These are phyloP conservation scores for Chiua sp. DNA, from an alignment of 1,284 basidiomycete species.

Conservation along the genomic window DNA sequence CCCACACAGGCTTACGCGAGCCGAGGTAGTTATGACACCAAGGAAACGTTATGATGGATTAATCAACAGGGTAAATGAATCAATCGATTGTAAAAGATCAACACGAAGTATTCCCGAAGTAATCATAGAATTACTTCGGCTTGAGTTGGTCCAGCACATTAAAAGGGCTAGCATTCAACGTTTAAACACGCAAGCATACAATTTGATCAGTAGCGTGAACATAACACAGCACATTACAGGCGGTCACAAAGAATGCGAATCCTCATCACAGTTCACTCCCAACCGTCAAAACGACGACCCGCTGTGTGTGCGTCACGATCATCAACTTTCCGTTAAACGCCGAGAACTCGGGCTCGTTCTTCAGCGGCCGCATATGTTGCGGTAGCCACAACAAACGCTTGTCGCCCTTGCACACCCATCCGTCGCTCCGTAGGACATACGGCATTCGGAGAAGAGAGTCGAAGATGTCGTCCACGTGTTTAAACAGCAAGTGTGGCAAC, in stretches of 20 bases:
- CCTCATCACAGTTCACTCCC: not conserved
- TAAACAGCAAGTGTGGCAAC: conserved; percentile 7
- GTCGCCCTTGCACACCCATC: conserved; percentile 15
- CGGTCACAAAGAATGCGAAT: not conserved
- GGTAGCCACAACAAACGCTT: conserved; percentile 19
- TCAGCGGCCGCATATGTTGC: conserved; percentile 14
- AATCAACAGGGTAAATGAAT: no score
- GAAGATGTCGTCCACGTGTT: conserved; percentile 1
- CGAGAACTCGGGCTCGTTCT: not conserved
- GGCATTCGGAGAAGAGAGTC: conserved; percentile 8
- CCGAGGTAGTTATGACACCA: no score
- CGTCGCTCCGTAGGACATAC: conserved; percentile 12
- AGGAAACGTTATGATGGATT: no score
- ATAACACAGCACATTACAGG: not conserved
- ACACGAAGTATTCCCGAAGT: no score
- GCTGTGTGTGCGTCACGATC: conserved; percentile 13
- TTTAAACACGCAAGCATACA: no score
- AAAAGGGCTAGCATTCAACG: no score
- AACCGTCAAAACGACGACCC: conserved; percentile 8
- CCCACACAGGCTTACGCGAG: no score
- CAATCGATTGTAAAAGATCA: no score
- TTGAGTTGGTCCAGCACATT: no score
- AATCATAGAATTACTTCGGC: no score
- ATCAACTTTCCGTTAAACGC: conserved; percentile 9
- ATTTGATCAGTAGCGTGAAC: no score